phyloP scores from a whole-genome alignment of 805 yeast genomes.

The Sugiyamaella boreocaroliniensis region DNA sequence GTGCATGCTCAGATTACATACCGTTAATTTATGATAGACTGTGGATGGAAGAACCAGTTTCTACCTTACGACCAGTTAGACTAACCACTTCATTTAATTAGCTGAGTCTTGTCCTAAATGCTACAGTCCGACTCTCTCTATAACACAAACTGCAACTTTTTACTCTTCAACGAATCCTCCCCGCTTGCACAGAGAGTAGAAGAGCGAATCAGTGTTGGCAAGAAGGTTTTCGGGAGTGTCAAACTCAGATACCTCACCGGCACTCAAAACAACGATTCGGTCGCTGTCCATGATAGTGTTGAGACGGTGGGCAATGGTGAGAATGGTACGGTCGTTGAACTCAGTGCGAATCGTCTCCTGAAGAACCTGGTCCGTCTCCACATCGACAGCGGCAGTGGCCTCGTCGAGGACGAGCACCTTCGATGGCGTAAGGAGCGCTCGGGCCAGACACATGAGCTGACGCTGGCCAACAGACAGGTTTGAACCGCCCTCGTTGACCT shows the following conservation, averaged over 20 bases:
- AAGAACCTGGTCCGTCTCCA: conserved; percentile 71
- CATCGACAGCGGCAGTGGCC: conserved; percentile 87
- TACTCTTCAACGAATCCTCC: conserved; percentile 56
- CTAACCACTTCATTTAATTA: no score
- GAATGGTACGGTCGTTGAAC: conserved; percentile 68
- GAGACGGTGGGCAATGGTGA: conserved; percentile 85
- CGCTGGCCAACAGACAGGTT: conserved; percentile 85
- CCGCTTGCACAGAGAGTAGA: conserved; percentile 67
- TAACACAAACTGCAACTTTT: conserved; percentile 13
- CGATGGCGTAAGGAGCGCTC: conserved; percentile 72
- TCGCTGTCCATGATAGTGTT: conserved; percentile 86
- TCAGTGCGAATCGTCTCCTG: conserved; percentile 73
- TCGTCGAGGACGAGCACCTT: conserved; percentile 78
- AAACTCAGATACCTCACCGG: conserved; percentile 70
- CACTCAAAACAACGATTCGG: conserved; percentile 64
- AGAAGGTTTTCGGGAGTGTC: conserved; percentile 65
- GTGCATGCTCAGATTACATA: no score
- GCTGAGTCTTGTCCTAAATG: no score
- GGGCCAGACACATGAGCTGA: conserved; percentile 75
- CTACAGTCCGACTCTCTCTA: no score
- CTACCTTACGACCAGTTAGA: no score
- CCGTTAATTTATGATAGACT: no score
- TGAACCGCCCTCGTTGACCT: conserved; percentile 70
- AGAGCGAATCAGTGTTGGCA: conserved; percentile 56
- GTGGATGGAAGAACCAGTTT: no score